Conservation (phyloP, 768 basidiomycete genomes). For the Psilocybe azurescens region DNA sequence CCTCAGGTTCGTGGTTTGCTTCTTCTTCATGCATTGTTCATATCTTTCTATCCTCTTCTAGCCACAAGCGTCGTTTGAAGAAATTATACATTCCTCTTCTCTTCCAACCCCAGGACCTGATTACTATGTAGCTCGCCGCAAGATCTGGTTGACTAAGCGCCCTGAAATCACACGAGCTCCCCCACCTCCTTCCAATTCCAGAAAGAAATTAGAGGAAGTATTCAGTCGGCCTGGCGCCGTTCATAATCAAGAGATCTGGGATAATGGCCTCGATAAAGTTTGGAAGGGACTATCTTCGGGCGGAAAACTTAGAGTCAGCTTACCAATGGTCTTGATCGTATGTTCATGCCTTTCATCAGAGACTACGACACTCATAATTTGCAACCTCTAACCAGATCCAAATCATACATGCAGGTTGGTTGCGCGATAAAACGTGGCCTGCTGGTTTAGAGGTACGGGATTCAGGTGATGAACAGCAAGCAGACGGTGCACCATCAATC, state of each 20-base stretch:
- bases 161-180: slow-evolving; percentile 27
- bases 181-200: slow-evolving; percentile 39
- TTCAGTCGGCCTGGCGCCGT: slow-evolving; percentile 52
- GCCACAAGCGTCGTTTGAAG: slow-evolving; percentile 40
- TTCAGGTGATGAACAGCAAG: slow-evolving; percentile 56
- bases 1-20: slow-evolving; percentile 16
- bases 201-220: slow-evolving; percentile 54
- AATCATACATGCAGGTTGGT: slow-evolving; percentile 76
- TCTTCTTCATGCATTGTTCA: slow-evolving; percentile 7
- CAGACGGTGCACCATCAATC: slow-evolving; percentile 4
- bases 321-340: slow-evolving; percentile 73
- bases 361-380: slow-evolving; percentile 16
- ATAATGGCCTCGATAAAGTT: slow-evolving; percentile 58
- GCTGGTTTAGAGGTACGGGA: slow-evolving; percentile 61
- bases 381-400: slow-evolving; percentile 57
- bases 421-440: slow-evolving; percentile 82
- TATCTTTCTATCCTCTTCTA: slow-evolving; percentile 13
- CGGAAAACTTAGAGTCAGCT: slow-evolving; percentile 55
- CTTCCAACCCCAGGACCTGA: slow-evolving; percentile 70
- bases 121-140: slow-evolving; percentile 65
- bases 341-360: slow-evolving; percentile 31
- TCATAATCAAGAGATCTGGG: slow-evolving; percentile 60
- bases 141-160: slow-evolving; percentile 57
- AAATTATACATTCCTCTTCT: slow-evolving; percentile 38
- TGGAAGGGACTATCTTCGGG: slow-evolving; percentile 69